Base-by-base conservation (phyloP, 2,329 filamentous ascomycete species). In the Aspergillus sp. region DNA sequence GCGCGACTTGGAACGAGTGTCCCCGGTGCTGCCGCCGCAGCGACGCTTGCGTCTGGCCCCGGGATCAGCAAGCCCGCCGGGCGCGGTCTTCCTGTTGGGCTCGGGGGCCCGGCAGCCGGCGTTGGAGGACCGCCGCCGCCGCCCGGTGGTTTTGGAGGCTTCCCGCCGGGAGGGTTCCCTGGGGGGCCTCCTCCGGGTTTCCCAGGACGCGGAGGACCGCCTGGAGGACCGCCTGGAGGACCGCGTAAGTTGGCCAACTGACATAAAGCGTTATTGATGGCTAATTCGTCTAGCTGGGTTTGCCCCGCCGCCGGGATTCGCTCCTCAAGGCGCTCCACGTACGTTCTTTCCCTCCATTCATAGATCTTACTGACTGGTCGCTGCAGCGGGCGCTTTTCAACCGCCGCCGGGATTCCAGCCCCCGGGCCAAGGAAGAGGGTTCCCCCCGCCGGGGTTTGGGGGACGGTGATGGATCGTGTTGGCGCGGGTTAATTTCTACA, bases 51-150 rank as follows among this genome's bases (percentile, higher is more conserved):
- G 40, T 76, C 86, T 47, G 91, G 91, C 30, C 84, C 88, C 42
- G 91, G 91, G 52, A 86, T 96, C 46, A 82, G 86, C 44, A 81
- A 86, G 57, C 86, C 91, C 48, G 88, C 88, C 52, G 91, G 91
- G 49, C 77, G 91, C 61, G 91, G 91, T 58, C 65, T 69, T 55
- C 80, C 85, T 19, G 75, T 89, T 50, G 86, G 88, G 34, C 71
- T 96, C 43, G 85, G 86, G 50, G 88, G 89, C 19, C 89, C 89
- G 54, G 85, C 85, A 61, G 80, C 82, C 53, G 89, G 88, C 55
- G 81, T 94, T 54, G 89, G 86, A 51, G 81, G 78, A 38, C 82
- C 77, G 33, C 80, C 78, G 35, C 81, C 82, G 30, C 81, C 82
- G 34, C 68, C 71, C 12, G 69, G 68, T 28, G 67, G 66, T 24